These are phyloP conservation scores for Pharnaceum exiguum DNA, from an alignment of 148 eudicot genomes.

Conservation along the genomic window DNA sequence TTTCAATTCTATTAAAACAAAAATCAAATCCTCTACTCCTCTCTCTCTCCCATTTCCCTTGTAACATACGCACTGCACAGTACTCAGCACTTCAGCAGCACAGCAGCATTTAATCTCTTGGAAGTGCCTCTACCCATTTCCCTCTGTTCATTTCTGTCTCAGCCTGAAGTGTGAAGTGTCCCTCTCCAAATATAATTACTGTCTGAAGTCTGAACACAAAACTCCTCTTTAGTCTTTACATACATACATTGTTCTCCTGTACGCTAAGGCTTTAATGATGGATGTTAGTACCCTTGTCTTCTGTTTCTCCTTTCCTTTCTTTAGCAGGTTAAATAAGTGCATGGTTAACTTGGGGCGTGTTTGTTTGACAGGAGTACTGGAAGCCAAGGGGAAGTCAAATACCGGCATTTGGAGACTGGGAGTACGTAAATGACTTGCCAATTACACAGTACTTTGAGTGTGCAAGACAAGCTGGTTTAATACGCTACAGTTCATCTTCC, in stretches of 20 bases:
- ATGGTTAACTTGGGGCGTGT: too few species aligned
- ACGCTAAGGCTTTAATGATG: too few species aligned
- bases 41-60: not conserved
- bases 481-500: constrained; percentile 48
- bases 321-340: too few species aligned
- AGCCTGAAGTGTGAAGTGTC: not conserved
- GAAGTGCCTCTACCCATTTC: not conserved
- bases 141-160: not conserved
- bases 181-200: not conserved
- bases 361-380: constrained; percentile 5
- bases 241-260: not conserved
- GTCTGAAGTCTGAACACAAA: not conserved
- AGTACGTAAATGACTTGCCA: constrained; percentile 52
- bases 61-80: not conserved
- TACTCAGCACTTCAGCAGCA: not conserved
- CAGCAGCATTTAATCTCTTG: constrained; percentile 3
- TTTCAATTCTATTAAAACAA: not conserved
- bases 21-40: not conserved
- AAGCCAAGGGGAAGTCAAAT: constrained; percentile 29
- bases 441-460: constrained; percentile 76
- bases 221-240: too few species aligned
- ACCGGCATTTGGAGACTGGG: constrained; percentile 83
- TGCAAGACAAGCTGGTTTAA: constrained; percentile 57
- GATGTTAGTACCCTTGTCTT: not conserved
- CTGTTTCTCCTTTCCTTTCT: not conserved